Evolutionary conservation across 495 filamentous ascomycete genomes (phyloP).

Genomic region (Cercophora samala): DNA sequence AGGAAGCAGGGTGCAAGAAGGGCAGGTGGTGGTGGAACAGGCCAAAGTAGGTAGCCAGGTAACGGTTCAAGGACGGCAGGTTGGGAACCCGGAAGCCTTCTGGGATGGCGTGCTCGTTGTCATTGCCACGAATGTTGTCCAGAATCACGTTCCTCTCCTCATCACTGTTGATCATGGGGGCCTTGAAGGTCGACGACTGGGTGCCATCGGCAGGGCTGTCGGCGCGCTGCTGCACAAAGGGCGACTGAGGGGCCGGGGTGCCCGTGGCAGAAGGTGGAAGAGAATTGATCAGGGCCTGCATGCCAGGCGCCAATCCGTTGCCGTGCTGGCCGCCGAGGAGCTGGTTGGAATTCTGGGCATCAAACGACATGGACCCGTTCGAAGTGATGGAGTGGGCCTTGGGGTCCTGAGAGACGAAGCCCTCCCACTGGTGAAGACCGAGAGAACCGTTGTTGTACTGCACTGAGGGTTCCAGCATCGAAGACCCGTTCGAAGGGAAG

Average conservation of each 20-base stretch:
- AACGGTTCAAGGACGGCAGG: conserved; percentile 75
- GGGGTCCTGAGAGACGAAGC: conserved; percentile 65
- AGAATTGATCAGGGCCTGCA: conserved; percentile 67
- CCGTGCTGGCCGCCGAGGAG: conserved; percentile 50
- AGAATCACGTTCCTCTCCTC: conserved; percentile 78
- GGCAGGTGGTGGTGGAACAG: conserved; percentile 96
- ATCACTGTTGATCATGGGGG: conserved; percentile 66
- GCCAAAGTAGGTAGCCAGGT: conserved; percentile 92
- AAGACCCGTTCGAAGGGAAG: conserved; percentile 65
- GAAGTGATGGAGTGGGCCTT: conserved; percentile 67
- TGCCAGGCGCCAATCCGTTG: conserved; percentile 57
- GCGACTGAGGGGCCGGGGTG: conserved; percentile 78
- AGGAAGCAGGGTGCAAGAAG: conserved; percentile 92
- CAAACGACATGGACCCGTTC: conserved; percentile 62
- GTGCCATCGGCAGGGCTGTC: conserved; percentile 57
- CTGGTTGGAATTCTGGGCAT: conserved; percentile 60
- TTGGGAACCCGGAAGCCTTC: conserved; percentile 85
- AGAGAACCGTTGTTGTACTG: conserved; percentile 70
- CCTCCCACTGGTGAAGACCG: conserved; percentile 84
- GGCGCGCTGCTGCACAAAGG: conserved; percentile 54
- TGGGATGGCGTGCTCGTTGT: conserved; percentile 76
- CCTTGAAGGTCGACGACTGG: conserved; percentile 61
- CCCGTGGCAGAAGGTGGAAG: conserved; percentile 66
- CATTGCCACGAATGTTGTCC: conserved; percentile 76
- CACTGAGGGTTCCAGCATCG: conserved; percentile 66